phyloP scores from a whole-genome alignment of 805 yeast genomes.

The Lachancea meyersii region DNA sequence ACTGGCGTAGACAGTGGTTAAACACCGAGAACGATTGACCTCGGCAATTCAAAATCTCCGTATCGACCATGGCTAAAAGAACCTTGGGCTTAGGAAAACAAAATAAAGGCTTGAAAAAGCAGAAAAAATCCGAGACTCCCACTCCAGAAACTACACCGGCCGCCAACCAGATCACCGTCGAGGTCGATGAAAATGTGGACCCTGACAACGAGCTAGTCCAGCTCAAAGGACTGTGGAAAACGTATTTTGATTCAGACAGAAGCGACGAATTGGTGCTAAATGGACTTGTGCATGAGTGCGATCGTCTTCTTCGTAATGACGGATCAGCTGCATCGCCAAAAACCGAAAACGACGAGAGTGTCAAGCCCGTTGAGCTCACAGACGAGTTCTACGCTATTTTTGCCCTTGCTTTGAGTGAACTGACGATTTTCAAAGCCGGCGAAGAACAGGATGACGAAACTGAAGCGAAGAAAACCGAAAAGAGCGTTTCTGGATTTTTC shows the following conservation, averaged over 20 bases:
- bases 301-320: slow-evolving; percentile 53
- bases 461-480: slow-evolving; percentile 3
- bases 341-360: slow-evolving; percentile 14
- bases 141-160: slow-evolving; percentile 21
- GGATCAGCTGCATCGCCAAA: slow-evolving; percentile 10
- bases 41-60: neutral
- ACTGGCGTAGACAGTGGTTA: neutral
- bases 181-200: slow-evolving; percentile 61
- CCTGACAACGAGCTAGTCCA: slow-evolving; percentile 78
- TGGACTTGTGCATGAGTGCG: slow-evolving; percentile 91
- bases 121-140: slow-evolving; percentile 18
- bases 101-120: slow-evolving; percentile 40
- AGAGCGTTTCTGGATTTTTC: slow-evolving; percentile 48
- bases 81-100: slow-evolving; percentile 58
- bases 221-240: slow-evolving; percentile 63
- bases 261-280: slow-evolving; percentile 63
- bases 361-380: slow-evolving; percentile 27
- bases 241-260: slow-evolving; percentile 49
- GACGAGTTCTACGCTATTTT: slow-evolving; percentile 66
- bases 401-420: slow-evolving; percentile 61
- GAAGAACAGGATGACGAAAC: slow-evolving; percentile 30
- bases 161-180: slow-evolving; percentile 50
- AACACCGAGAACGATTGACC: neutral
- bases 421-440: slow-evolving; percentile 51
- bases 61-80: slow-evolving; percentile 49